phyloP scores from a whole-genome alignment of 176 grass and related monocot species.

The Urochloa ruziziensis region DNA sequence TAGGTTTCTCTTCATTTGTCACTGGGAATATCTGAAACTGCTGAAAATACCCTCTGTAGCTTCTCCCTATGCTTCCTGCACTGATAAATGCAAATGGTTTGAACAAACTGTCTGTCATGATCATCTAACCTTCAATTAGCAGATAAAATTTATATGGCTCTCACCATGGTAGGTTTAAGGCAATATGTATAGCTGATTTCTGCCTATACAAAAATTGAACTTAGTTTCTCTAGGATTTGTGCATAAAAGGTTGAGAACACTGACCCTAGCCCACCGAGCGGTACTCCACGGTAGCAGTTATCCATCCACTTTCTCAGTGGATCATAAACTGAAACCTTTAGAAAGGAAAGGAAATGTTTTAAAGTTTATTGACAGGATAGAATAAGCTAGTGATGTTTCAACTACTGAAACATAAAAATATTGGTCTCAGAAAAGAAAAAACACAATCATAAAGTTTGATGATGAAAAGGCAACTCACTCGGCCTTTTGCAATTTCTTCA shows the following conservation, averaged over 20 bases:
- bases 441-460: neutral
- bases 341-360: constrained; percentile 5
- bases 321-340: constrained; percentile 43
- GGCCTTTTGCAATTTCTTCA: constrained; percentile 35
- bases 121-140: neutral
- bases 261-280: constrained; percentile 82
- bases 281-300: constrained; percentile 60
- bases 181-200: neutral
- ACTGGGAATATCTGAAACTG: constrained; percentile 85
- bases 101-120: neutral
- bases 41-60: constrained; percentile 96
- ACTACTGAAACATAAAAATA: neutral
- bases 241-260: neutral
- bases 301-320: constrained; percentile 55
- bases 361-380: constrained; percentile 7
- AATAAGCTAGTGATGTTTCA: neutral
- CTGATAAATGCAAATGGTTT: constrained; percentile 25
- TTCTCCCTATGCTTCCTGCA: constrained; percentile 91
- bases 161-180: neutral
- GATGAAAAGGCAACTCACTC: constrained; percentile 27
- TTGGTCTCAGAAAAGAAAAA: neutral
- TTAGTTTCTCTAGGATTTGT: neutral
- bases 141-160: neutral
- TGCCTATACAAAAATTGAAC: neutral
- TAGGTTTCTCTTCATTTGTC: constrained; percentile 65